phyloP scores from a whole-genome alignment of 257 asterid genomes.

The Ophiorrhiza pumila region DNA sequence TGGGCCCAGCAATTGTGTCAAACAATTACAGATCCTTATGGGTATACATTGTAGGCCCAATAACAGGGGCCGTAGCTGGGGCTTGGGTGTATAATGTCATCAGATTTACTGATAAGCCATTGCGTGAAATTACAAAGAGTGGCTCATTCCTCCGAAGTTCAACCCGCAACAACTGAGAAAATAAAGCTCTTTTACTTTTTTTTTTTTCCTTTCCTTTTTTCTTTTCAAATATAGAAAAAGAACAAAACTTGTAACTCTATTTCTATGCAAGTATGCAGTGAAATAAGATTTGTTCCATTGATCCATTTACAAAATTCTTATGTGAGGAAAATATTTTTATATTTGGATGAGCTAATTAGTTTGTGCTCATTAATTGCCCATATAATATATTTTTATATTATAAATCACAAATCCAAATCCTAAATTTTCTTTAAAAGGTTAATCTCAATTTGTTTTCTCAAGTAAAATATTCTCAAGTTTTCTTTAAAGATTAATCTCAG shows the following conservation, averaged over 20 bases:
- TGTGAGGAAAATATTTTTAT: no score
- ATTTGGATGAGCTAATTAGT: no score
- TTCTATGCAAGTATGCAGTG: neutral
- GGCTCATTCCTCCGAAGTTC: constrained; percentile 52
- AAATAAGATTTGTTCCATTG: no score
- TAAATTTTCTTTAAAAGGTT: no score
- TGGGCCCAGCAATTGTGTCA: constrained; percentile 84
- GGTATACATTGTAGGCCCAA: constrained; percentile 75
- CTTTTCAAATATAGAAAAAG: neutral
- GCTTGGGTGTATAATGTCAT: constrained; percentile 80
- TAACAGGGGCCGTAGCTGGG: constrained; percentile 69
- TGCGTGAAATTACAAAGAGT: constrained; percentile 66
- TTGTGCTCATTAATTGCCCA: no score
- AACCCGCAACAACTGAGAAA: neutral
- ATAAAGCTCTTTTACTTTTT: no score
- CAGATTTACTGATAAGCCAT: constrained; percentile 71
- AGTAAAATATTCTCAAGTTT: no score
- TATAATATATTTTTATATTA: no score
- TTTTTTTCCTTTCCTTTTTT: neutral
- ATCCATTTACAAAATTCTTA: neutral
- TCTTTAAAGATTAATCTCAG: no score
- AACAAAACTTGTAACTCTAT: neutral
- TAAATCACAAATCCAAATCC: no score
- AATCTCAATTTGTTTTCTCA: no score
- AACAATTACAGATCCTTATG: constrained; percentile 49